Conservation (phyloP, 257 asterid species). For the Orobanche coerulescens region DNA sequence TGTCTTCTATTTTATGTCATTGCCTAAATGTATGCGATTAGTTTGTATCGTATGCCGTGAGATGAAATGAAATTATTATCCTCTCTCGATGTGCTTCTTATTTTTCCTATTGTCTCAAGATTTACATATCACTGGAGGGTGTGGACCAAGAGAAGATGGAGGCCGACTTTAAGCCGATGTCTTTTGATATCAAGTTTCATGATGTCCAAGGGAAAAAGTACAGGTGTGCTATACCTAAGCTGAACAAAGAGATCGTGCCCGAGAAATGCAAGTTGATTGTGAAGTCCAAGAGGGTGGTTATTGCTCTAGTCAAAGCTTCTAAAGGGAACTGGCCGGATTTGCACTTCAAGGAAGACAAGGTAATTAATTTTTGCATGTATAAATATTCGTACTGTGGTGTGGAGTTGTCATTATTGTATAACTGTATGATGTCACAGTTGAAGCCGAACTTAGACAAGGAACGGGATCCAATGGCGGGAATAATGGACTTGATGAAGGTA, state of each 20-base stretch:
- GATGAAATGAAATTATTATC: not conserved
- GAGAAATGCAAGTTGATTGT: slow-evolving; percentile 69
- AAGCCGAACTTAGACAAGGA: no score
- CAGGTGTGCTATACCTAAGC: slow-evolving; percentile 67
- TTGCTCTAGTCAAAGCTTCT: slow-evolving; percentile 57
- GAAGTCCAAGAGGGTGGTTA: slow-evolving; percentile 65
- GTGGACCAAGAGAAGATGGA: slow-evolving; percentile 69
- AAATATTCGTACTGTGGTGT: no score
- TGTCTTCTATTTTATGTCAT: not conserved
- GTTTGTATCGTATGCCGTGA: no score
- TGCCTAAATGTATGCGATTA: not conserved
- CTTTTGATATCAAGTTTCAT: slow-evolving; percentile 65
- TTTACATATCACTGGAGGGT: slow-evolving; percentile 75
- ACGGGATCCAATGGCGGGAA: no score
- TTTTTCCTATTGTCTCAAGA: slow-evolving; percentile 36
- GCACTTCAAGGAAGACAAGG: slow-evolving; percentile 91
- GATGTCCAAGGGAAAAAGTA: slow-evolving; percentile 78
- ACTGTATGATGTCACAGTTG: no score
- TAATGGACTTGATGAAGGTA: no score
- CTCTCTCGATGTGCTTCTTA: not conserved
- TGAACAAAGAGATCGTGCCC: slow-evolving; percentile 71
- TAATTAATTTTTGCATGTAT: no score
- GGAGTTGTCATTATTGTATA: no score
- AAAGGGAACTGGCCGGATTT: slow-evolving; percentile 80
- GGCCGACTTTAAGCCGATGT: slow-evolving; percentile 56